These are phyloP conservation scores for barley (Hordeum vulgare) DNA, from an alignment of 176 grass and related monocot species.

Conservation along the genomic window MorexV3_pseudomolecules_assembly NC_058523.1:523910047-523910546, in stretches of 20 bases:
- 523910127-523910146: constrained; percentile 47
- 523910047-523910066: constrained; percentile 29
- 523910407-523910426: constrained; percentile 57
- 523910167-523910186: constrained; percentile 55
- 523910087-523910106: not conserved
- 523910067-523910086: constrained; percentile 17
- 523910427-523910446: constrained; percentile 35
- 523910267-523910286: constrained; percentile 68
- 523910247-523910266: constrained; percentile 1
- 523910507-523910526: constrained; percentile 49
- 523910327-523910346: constrained; percentile 51
- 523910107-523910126: not conserved
- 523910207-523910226: not conserved
- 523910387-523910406: constrained; percentile 42
- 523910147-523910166: constrained; percentile 56
- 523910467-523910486: constrained; percentile 30
- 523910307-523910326: constrained; percentile 56
- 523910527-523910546: constrained; percentile 45
- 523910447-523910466: constrained; percentile 55
- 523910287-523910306: constrained; percentile 48
- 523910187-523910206: constrained; percentile 34
- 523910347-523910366: constrained; percentile 28
- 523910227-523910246: not conserved
- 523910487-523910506: constrained; percentile 57
- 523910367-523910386: constrained; percentile 75